Percentiles rank a stretch among this genome's conserved stretches.
Conservation (phyloP, 352 stramenopile species). For the Phytophthora fragariae region DNA sequence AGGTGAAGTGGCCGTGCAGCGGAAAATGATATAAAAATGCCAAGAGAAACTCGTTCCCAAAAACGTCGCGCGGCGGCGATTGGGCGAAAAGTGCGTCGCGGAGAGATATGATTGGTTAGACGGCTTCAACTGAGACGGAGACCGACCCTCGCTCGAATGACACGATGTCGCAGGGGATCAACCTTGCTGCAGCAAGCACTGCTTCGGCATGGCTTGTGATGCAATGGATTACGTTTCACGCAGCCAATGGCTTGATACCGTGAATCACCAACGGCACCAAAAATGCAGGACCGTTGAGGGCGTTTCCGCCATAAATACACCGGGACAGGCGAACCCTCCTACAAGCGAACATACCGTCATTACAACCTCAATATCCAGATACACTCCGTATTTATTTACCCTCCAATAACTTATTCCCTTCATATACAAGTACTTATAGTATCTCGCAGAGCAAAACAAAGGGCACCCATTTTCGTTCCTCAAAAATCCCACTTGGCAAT, state of each 20-base stretch:
- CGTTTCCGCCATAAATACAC: conserved; percentile 7
- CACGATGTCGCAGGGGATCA: conserved; percentile 5
- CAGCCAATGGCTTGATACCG: not conserved
- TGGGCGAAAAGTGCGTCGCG: conserved; percentile 2
- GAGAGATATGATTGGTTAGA: conserved; percentile 21
- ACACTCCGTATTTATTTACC: not conserved
- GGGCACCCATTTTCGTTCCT: not conserved
- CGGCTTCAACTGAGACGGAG: conserved; percentile 1
- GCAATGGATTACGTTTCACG: too few species aligned
- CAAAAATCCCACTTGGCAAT: not conserved
- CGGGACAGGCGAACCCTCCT: not conserved
- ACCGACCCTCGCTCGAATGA: not conserved
- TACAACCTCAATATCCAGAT: not conserved
- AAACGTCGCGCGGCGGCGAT: not conserved
- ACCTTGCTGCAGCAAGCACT: too few species aligned
- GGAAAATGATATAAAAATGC: not conserved
- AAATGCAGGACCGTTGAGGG: not conserved
- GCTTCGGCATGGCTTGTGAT: too few species aligned
- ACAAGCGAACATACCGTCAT: not conserved
- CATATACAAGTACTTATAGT: too few species aligned
- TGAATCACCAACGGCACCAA: not conserved
- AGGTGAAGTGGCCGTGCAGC: not conserved
- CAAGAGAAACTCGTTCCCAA: not conserved
- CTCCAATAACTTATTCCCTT: too few species aligned
- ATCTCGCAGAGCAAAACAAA: too few species aligned